Percentiles rank a stretch among this genome's conserved stretches.
phyloP scores from a whole-genome alignment of 176 grass and related monocot genomes.

The Elaeis guineensis region DNA sequence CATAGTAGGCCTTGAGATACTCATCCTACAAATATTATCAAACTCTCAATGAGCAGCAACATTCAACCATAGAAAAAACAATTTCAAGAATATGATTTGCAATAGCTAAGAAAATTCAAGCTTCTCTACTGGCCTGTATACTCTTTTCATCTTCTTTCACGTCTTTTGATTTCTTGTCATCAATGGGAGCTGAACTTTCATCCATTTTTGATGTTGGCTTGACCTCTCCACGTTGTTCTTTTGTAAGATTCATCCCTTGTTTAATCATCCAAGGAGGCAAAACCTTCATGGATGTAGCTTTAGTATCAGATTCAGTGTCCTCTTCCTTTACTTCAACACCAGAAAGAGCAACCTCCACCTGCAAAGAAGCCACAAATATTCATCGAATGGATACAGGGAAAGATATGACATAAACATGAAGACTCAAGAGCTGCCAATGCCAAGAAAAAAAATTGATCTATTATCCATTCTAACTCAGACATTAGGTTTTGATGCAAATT shows the following conservation, averaged over 20 bases:
- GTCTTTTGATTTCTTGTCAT: conserved; percentile 59
- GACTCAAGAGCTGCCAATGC: too few species aligned
- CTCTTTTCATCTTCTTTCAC: conserved; percentile 57
- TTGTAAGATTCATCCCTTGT: conserved; percentile 94
- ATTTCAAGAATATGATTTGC: neutral
- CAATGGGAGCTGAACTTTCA: conserved; percentile 30
- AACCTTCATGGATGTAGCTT: conserved; percentile 40
- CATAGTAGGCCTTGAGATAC: conserved; percentile 86
- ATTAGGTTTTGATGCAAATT: too few species aligned
- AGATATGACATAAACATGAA: too few species aligned
- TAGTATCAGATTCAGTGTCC: conserved; percentile 47
- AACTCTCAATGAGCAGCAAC: neutral
- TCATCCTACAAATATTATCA: conserved; percentile 53
- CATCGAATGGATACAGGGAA: too few species aligned
- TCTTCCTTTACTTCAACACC: conserved; percentile 57
- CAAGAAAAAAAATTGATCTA: too few species aligned
- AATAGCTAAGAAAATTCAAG: neutral
- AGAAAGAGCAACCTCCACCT: conserved; percentile 74
- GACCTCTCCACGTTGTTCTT: conserved; percentile 79
- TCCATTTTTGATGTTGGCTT: conserved; percentile 22
- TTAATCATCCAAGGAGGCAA: conserved; percentile 97
- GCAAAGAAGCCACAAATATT: conserved; percentile 12
- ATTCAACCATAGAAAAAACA: neutral
- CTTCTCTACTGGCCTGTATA: conserved; percentile 40
- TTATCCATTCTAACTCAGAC: too few species aligned